Conservation (phyloP, 2,329 filamentous ascomycete genomes). For the Aspergillus fructus region DNA sequence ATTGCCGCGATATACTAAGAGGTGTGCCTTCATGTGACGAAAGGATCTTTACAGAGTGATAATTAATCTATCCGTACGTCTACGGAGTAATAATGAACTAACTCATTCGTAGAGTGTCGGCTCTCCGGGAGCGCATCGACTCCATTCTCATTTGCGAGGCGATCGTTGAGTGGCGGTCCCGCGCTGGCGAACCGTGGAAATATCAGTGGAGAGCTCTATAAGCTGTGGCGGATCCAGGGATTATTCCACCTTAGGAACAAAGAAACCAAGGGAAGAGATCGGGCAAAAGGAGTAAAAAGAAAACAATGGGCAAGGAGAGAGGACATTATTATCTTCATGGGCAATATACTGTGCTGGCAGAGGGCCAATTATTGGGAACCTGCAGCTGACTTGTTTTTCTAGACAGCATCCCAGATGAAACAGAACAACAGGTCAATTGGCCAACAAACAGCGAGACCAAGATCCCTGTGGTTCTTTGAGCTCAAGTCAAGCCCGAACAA, state of each 20-base stretch:
- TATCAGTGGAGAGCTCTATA: constrained; percentile 18
- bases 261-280: background rate
- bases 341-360: background rate
- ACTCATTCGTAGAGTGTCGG: background rate
- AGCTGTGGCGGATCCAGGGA: constrained; percentile 13
- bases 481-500: background rate
- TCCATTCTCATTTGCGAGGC: constrained; percentile 18
- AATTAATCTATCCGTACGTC: background rate
- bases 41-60: background rate
- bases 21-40: background rate
- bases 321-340: background rate
- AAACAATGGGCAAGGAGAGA: background rate
- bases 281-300: constrained; percentile 1
- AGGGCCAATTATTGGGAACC: background rate
- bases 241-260: constrained; percentile 11
- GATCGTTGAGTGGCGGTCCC: constrained; percentile 11
- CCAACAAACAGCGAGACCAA: background rate
- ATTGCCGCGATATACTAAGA: background rate
- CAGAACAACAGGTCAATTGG: background rate
- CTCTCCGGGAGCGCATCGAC: background rate
- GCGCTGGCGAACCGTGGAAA: constrained; percentile 14
- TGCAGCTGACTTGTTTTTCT: background rate
- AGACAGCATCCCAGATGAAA: background rate
- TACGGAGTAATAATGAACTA: background rate
- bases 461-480: background rate